phyloP scores from a whole-genome alignment of 371 early-diverging fungal genomes.

The Mucor ambiguus region DNA sequence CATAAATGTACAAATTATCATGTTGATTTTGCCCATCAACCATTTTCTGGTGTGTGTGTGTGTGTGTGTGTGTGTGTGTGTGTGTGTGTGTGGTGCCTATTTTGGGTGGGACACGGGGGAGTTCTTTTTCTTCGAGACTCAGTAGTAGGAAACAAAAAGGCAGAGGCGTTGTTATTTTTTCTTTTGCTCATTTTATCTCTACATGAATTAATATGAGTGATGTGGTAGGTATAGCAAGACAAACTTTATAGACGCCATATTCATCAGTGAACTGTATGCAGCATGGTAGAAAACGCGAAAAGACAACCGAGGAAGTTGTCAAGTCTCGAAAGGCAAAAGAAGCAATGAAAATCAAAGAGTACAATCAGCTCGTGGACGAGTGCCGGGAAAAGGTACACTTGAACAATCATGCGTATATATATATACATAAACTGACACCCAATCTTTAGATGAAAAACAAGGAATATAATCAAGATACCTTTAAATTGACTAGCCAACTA shows the following conservation, averaged over 20 bases:
- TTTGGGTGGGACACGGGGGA: not conserved
- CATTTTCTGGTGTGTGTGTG: not conserved
- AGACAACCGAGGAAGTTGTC: constrained; percentile 40
- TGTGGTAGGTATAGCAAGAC: constrained; percentile 21
- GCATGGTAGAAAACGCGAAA: constrained; percentile 57
- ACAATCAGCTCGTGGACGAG: constrained; percentile 43
- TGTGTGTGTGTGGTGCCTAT: not conserved
- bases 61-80: too few relatives aligned
- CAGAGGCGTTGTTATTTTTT: too few relatives aligned
- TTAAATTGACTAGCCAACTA: constrained; percentile 71
- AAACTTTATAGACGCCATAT: not conserved
- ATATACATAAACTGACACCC: not conserved
- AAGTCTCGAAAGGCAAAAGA: constrained; percentile 44
- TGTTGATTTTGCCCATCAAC: not conserved
- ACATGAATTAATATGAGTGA: constrained; percentile 25
- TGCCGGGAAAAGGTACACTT: constrained; percentile 34
- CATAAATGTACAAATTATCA: constrained; percentile 6
- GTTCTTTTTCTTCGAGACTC: not conserved
- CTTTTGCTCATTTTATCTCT: not conserved
- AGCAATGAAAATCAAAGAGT: constrained; percentile 52
- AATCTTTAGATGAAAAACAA: constrained; percentile 28
- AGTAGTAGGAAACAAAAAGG: not conserved
- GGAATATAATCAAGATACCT: constrained; percentile 52
- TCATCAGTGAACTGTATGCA: constrained; percentile 10
- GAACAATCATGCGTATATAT: not conserved